Percentiles rank a stretch among this genome's conserved stretches.
Evolutionary conservation across 257 asterid genomes (phyloP).

Genomic region (Vinca minor): DNA sequence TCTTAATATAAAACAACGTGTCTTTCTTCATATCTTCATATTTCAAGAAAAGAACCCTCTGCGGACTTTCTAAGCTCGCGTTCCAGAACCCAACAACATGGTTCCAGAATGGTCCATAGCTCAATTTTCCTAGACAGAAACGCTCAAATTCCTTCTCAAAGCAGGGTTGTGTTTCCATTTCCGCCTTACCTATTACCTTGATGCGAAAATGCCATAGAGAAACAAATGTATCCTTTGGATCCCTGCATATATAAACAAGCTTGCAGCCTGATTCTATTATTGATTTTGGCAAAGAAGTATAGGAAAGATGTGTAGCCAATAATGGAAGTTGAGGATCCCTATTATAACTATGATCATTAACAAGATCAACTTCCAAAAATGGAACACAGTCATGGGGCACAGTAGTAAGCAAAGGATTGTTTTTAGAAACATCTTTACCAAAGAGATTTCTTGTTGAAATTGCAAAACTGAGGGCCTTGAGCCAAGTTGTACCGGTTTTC

Average conservation of each 20-base stretch:
- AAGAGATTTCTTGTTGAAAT: slow-evolving; percentile 16
- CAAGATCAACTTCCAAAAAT: slow-evolving; percentile 20
- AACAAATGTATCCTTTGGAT: slow-evolving; percentile 13
- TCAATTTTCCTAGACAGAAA: background rate
- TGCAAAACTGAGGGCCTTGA: slow-evolving; percentile 24
- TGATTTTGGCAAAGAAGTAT: background rate
- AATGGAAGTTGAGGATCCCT: slow-evolving; percentile 5
- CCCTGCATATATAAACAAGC: background rate
- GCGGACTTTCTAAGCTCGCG: slow-evolving; percentile 5
- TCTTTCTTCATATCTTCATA: slow-evolving; percentile 9
- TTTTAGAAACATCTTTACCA: slow-evolving; percentile 9
- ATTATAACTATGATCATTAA: slow-evolving; percentile 14
- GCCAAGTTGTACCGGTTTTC: slow-evolving; percentile 39
- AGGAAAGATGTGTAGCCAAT: background rate
- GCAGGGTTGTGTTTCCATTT: background rate
- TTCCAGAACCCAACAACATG: slow-evolving; percentile 18
- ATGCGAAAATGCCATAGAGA: slow-evolving; percentile 25
- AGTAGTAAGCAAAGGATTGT: slow-evolving; percentile 4
- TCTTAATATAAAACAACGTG: background rate
- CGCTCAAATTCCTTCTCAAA: background rate
- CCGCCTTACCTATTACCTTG: background rate
- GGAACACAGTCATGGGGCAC: slow-evolving; percentile 31
- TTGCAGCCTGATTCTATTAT: slow-evolving; percentile 3
- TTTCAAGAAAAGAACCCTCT: slow-evolving; percentile 5
- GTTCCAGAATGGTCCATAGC: slow-evolving; percentile 13